Conservation (phyloP, 192 early-diverging fungal species). For the Coemansia sp. region DNA sequence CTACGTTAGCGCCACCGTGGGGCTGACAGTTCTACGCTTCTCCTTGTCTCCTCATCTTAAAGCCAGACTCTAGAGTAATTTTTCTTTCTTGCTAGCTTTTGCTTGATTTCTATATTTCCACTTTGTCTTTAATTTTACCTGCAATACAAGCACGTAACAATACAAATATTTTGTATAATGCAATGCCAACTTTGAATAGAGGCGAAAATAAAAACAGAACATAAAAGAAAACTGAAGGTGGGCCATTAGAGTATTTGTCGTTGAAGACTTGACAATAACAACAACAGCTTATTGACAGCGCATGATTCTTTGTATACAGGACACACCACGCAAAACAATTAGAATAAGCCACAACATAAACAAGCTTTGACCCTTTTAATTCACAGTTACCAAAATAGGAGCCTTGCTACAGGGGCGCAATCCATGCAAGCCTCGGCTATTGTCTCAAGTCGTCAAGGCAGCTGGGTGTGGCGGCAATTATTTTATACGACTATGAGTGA, state of each 20-base stretch:
- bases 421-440: background rate
- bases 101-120: constrained; percentile 15
- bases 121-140: background rate
- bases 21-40: constrained; percentile 41
- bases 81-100: background rate
- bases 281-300: background rate
- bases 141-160: constrained; percentile 1
- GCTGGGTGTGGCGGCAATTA: background rate
- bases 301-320: background rate
- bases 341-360: background rate
- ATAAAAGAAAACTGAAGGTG: background rate
- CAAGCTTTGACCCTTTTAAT: constrained; percentile 6
- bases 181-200: background rate
- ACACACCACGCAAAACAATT: background rate
- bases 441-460: background rate
- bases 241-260: background rate
- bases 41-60: constrained; percentile 48
- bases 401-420: background rate
- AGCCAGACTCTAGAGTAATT: constrained; percentile 19
- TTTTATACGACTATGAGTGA: background rate
- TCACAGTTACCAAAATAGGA: background rate
- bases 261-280: background rate
- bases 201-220: background rate
- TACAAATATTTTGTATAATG: background rate
- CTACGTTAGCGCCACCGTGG: constrained; percentile 40